Evolutionary conservation across 2,329 filamentous ascomycete genomes (phyloP).

Genomic region (Thelonectria rubi): DNA sequence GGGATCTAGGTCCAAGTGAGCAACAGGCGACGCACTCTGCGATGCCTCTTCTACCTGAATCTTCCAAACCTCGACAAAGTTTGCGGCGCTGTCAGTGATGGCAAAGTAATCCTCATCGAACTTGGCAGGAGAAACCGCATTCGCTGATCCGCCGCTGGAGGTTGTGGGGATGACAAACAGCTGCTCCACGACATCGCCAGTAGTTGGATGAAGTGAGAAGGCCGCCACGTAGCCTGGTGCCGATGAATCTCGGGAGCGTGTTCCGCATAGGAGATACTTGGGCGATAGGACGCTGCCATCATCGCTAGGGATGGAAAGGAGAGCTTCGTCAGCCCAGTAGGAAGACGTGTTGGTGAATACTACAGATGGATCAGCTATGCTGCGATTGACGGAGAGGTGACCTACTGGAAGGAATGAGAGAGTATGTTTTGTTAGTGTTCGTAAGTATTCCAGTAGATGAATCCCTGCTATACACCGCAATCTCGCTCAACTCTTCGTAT

Average conservation of each 20-base stretch:
- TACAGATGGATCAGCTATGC: neutral
- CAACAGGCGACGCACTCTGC: constrained; percentile 5
- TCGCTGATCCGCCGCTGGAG: constrained; percentile 22
- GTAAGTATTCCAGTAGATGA: constrained; percentile 5
- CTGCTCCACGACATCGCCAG: constrained; percentile 8
- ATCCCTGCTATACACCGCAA: constrained; percentile 9
- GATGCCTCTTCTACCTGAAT: neutral
- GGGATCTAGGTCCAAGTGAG: constrained; percentile 4
- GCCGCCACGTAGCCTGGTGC: constrained; percentile 8
- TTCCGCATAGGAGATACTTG: constrained; percentile 12
- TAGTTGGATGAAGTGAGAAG: constrained; percentile 7
- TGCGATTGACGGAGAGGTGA: neutral
- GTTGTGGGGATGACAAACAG: constrained; percentile 22
- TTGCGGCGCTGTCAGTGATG: constrained; percentile 24
- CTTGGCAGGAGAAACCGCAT: constrained; percentile 22
- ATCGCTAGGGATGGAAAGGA: constrained; percentile 6
- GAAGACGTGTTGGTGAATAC: constrained; percentile 20
- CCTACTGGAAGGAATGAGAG: constrained; percentile 12
- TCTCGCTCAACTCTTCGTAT: constrained; percentile 10
- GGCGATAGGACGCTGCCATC: neutral
- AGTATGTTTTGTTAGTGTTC: constrained; percentile 12
- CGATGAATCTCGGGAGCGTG: constrained; percentile 11
- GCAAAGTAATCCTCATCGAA: constrained; percentile 28
- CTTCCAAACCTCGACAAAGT: constrained; percentile 18
- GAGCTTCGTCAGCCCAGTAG: constrained; percentile 19